These are phyloP conservation scores for Colletotrichum graminicola DNA, from an alignment of 2,329 filamentous ascomycete species.

Conservation along the genomic window DNA sequence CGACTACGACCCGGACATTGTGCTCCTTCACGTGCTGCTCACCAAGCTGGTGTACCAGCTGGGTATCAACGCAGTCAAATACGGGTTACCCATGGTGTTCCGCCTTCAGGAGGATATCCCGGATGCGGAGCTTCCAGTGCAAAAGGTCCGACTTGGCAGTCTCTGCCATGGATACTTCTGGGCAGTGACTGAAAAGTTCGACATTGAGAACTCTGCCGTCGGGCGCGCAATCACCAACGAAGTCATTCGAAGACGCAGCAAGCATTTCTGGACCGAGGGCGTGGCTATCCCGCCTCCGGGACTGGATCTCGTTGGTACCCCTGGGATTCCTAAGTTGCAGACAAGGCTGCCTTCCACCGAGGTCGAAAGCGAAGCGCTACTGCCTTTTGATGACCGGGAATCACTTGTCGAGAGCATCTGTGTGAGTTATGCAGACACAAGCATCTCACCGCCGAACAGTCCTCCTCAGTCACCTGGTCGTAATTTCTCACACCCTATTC, in stretches of 20 bases:
- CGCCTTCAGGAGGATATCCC: constrained; percentile 87
- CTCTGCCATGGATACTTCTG: constrained; percentile 92
- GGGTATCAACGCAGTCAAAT: constrained; percentile 84
- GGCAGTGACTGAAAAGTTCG: constrained; percentile 81
- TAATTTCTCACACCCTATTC: constrained; percentile 70
- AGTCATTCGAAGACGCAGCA: constrained; percentile 78
- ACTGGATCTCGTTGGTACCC: constrained; percentile 71
- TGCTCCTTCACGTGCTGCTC: constrained; percentile 82
- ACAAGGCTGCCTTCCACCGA: constrained; percentile 63
- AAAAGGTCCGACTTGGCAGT: constrained; percentile 84
- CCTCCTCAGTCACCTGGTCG: constrained; percentile 78
- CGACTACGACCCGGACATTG: constrained; percentile 78
- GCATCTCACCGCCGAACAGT: constrained; percentile 75
- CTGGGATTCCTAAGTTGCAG: constrained; percentile 59
- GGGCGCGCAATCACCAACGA: constrained; percentile 81
- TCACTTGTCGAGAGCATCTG: constrained; percentile 82
- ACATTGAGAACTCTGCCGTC: constrained; percentile 77
- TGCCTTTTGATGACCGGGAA: constrained; percentile 80
- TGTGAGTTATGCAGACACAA: constrained; percentile 73
- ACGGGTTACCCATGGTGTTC: constrained; percentile 89
- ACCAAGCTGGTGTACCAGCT: constrained; percentile 79
- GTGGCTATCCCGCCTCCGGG: constrained; percentile 77
- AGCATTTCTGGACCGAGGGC: constrained; percentile 83
- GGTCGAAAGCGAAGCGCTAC: constrained; percentile 72
- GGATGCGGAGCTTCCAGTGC: constrained; percentile 71